Evolutionary conservation across 345 rosid species (phyloP), one percentile per base, ranked within the genome.

Genomic region (Chamaenerion angustifolium): DNA sequence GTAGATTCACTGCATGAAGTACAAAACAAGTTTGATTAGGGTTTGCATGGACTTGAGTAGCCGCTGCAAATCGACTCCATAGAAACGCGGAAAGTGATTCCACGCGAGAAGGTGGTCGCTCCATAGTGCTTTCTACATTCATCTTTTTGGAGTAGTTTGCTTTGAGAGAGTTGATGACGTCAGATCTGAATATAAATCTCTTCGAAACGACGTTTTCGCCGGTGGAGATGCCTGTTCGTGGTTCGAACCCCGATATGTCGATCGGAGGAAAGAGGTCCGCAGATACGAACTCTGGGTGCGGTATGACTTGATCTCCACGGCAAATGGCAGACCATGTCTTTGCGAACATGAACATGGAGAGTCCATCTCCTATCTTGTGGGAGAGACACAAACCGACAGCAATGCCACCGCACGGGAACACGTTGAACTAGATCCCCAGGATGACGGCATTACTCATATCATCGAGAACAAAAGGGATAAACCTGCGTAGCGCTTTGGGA

Each of bases 31-130:
- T 11, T 21, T 15, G 51, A 11, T 27, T 19, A 11, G 56, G 40
- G 8, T 9, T 9, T 11, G 52, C 18, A 42, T 55, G 14, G 16
- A 43, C 43, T 31, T 47, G 8, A 11, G 54, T 61, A 0, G 52
- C 14, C 8, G 57, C 48, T 1, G 56, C 14, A 21, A 60, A 64
- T 19, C 66, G 56, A 44, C 46, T 59, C 73, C 73, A 72, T 42
- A 76, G 43, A 43, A 72, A 64, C 10, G 73, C 59, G 1, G 75
- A 64, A 12, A 75, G 64, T 3, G 73, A 72, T 31, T 71, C 75
- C 8, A 68, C 59, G 0, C 77, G 72, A 0, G 77, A 59, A 0
- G 63, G 68, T 12, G 27, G 61, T 46, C 45, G 51, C n/a, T n/a
- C n/a, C n/a, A n/a, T n/a, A n/a, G n/a, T n/a, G n/a, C 35, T 12